phyloP scores from a whole-genome alignment of 2,329 filamentous ascomycete genomes.

The Dothideomycetes sp. region DNA sequence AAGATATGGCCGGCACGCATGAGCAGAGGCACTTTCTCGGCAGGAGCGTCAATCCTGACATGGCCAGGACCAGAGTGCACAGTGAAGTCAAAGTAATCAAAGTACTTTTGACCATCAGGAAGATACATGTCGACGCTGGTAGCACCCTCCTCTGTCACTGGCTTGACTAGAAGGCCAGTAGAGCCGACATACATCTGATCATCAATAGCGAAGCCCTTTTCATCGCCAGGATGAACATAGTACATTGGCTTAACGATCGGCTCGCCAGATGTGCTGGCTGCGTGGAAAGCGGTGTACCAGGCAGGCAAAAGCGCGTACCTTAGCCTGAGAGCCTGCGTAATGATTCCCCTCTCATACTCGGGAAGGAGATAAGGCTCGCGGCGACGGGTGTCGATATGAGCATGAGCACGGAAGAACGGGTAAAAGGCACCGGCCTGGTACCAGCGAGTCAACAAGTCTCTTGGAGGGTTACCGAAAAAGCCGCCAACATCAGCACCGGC shows the following conservation, averaged over 20 bases:
- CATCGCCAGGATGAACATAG: constrained; percentile 79
- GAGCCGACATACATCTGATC: constrained; percentile 87
- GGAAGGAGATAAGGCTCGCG: constrained; percentile 85
- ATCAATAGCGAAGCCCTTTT: constrained; percentile 77
- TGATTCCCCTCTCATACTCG: constrained; percentile 75
- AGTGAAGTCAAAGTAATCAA: constrained; percentile 87
- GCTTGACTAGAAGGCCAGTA: constrained; percentile 86
- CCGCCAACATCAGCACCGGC: constrained; percentile 91
- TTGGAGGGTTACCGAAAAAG: constrained; percentile 94
- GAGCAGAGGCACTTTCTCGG: constrained; percentile 78
- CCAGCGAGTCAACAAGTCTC: constrained; percentile 86
- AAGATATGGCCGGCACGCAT: constrained; percentile 92
- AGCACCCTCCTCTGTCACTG: constrained; percentile 68
- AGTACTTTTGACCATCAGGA: constrained; percentile 81
- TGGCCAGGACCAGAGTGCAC: constrained; percentile 63
- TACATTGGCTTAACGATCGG: constrained; percentile 89
- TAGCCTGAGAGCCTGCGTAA: constrained; percentile 76
- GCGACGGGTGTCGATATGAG: constrained; percentile 89
- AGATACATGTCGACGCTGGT: constrained; percentile 71
- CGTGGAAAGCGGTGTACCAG: constrained; percentile 96
- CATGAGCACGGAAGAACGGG: constrained; percentile 94
- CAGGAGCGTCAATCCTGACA: constrained; percentile 61
- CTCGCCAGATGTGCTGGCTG: constrained; percentile 69
- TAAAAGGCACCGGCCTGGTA: constrained; percentile 96
- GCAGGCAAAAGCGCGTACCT: constrained; percentile 82